Evolutionary conservation across 2,329 filamentous ascomycete genomes (phyloP), one percentile per base, ranked within the genome.

Genomic region (Fusarium sp.): DNA sequence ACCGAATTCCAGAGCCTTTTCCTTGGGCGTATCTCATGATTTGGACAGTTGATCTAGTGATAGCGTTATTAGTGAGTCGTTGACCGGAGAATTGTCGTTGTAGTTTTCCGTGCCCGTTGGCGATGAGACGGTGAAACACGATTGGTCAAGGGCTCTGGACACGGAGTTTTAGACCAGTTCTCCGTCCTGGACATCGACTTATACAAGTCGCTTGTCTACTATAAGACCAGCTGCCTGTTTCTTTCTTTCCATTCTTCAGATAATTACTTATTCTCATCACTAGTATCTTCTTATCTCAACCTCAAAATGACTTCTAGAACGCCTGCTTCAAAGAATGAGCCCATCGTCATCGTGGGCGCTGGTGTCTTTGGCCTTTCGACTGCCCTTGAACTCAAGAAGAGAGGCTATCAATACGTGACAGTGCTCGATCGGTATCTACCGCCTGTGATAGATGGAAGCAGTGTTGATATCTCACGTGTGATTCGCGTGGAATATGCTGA

Each of bases 401-500:
- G 82, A 14, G 85, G 84, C 0, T 86, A 86, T 60, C 81, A 77
- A 6, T 78, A 85, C 60, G 80, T 88, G 61, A 84, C 84, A 10
- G 82, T 88, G 10, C 80, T 86, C 6, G 86, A 88, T 64, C 78
- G 80, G 8, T 78, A 77, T 55, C 69, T 80, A 0, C 81, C 82
- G 8, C 82, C 82, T 1, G 79, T 80, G 4, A 71, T 76, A 7
- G 80, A 84, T 18, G 80, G 80, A 33, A 82, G 82, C 61, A 83
- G 81, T 48, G 81, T 83, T n/a, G 82, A 84, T 63, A 78, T 82
- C 23, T 84, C 82, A 10, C 81, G 83, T 23, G 79, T 84, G 62
- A 79, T 84, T 46, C 80, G 83, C 10, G 73, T 80, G 48, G 92
- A 94, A 80, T 94, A 94, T 75, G 89, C 90, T 18, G 86, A 91